These are phyloP conservation scores for Mucor velutinosus DNA, from an alignment of 371 early-diverging fungal species.

Conservation along the genomic window DNA sequence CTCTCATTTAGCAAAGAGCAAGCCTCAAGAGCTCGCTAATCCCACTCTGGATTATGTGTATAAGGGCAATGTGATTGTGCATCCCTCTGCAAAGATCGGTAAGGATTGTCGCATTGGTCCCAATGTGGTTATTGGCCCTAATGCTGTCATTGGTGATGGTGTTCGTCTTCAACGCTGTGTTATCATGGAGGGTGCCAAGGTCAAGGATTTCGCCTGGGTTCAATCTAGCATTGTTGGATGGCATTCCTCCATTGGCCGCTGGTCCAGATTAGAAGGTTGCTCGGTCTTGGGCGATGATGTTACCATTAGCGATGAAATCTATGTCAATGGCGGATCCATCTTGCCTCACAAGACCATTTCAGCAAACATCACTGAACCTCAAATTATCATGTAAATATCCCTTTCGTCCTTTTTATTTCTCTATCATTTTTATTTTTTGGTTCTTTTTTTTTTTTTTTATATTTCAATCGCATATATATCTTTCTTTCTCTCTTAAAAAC, in stretches of 20 bases:
- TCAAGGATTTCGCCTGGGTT: constrained; percentile 93
- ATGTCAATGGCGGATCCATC: constrained; percentile 92
- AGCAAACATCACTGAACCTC: constrained; percentile 87
- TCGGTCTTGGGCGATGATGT: constrained; percentile 96
- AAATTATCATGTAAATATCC: constrained; percentile 87
- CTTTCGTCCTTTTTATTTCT: no score
- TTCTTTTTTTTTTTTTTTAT: neutral
- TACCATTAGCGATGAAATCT: constrained; percentile 88
- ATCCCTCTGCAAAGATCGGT: constrained; percentile 92
- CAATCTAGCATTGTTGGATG: constrained; percentile 95
- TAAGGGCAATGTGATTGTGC: constrained; percentile 87
- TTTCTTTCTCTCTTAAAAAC: constrained; percentile 9
- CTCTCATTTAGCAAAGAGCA: constrained; percentile 73
- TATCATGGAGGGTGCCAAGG: constrained; percentile 82
- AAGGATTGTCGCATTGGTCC: constrained; percentile 95
- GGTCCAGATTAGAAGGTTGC: constrained; percentile 92
- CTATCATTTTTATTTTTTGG: neutral
- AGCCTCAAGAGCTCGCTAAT: constrained; percentile 70
- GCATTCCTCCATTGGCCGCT: constrained; percentile 92
- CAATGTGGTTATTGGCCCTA: constrained; percentile 93
- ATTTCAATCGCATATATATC: constrained; percentile 1
- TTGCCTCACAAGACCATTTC: constrained; percentile 93
- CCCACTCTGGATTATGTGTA: constrained; percentile 61
- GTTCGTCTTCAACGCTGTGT: constrained; percentile 91
- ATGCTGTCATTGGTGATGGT: constrained; percentile 93